These are phyloP conservation scores for Alnus glutinosa DNA, from an alignment of 306 rosid genomes.

Conservation along the genomic window DNA sequence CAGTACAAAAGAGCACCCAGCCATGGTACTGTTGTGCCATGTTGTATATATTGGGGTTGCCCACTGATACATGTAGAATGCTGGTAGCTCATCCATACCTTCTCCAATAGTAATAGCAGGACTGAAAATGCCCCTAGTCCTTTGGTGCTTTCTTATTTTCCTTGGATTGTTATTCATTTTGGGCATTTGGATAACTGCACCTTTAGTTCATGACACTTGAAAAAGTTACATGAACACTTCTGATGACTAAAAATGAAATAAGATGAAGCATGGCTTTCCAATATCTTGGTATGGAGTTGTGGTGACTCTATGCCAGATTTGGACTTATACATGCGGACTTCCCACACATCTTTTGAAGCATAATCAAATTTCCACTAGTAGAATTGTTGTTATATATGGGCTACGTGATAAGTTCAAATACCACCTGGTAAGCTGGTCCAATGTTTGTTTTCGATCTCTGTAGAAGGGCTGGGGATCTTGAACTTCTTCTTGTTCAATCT, in stretches of 20 bases:
- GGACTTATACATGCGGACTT: neutral
- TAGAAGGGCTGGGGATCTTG: no score
- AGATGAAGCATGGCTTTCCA: neutral
- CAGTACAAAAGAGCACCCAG: neutral
- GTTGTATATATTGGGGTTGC: neutral
- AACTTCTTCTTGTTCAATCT: no score
- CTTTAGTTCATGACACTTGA: neutral
- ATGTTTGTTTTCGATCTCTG: no score
- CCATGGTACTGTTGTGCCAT: no score
- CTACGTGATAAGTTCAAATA: no score
- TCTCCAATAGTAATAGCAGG: neutral
- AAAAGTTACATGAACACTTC: neutral
- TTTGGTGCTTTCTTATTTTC: neutral
- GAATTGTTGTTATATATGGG: neutral
- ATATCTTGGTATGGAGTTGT: neutral
- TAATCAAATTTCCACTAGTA: neutral
- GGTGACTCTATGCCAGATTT: neutral
- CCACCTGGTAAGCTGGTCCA: no score
- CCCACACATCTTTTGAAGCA: conserved; percentile 18
- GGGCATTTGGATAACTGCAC: neutral
- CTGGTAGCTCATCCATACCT: neutral
- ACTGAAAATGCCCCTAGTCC: neutral
- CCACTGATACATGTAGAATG: neutral
- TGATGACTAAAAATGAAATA: neutral
- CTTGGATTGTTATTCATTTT: conserved; percentile 2